phyloP scores from a whole-genome alignment of 345 rosid species.

The Raphanus raphanistrum region DNA sequence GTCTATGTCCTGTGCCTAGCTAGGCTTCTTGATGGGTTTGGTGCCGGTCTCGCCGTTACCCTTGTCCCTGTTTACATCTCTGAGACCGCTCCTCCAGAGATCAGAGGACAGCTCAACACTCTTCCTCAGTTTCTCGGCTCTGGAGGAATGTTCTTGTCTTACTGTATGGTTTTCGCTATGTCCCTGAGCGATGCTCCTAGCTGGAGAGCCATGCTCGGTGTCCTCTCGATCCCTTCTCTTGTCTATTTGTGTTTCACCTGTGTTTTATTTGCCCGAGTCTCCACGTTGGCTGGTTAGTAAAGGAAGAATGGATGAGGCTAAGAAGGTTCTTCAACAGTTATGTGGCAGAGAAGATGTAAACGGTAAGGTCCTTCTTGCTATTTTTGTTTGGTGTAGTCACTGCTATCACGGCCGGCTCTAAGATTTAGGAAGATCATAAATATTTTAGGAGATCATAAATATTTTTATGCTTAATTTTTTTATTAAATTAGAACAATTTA shows the following conservation, averaged over 20 bases:
- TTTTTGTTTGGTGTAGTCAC: neutral
- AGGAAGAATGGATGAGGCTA: slow-evolving; percentile 90
- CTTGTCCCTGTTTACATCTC: slow-evolving; percentile 90
- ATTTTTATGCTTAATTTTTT: too few relatives aligned
- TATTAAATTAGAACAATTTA: too few relatives aligned
- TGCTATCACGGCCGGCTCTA: neutral
- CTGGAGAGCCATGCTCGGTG: slow-evolving; percentile 96
- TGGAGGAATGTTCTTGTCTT: slow-evolving; percentile 89
- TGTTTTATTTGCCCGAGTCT: slow-evolving; percentile 94
- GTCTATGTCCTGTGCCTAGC: slow-evolving; percentile 78
- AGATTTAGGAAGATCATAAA: neutral
- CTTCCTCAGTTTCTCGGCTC: slow-evolving; percentile 95
- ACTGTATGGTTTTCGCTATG: slow-evolving; percentile 91
- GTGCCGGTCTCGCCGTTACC: slow-evolving; percentile 88
- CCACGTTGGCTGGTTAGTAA: slow-evolving; percentile 99
- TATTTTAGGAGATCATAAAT: neutral
- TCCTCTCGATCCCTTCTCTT: slow-evolving; percentile 82
- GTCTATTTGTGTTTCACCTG: slow-evolving; percentile 61
- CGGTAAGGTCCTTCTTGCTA: slow-evolving; percentile 45
- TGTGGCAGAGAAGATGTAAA: slow-evolving; percentile 94
- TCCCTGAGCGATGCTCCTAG: slow-evolving; percentile 68
- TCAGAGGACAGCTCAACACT: slow-evolving; percentile 84
- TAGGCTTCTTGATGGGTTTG: slow-evolving; percentile 88
- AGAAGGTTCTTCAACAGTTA: slow-evolving; percentile 75
- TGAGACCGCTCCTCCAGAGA: slow-evolving; percentile 95